Percentiles rank a stretch among this genome's conserved stretches.
Evolutionary conservation across 2,329 filamentous ascomycete species (phyloP).

Genomic region (Cladosporium sp.): DNA sequence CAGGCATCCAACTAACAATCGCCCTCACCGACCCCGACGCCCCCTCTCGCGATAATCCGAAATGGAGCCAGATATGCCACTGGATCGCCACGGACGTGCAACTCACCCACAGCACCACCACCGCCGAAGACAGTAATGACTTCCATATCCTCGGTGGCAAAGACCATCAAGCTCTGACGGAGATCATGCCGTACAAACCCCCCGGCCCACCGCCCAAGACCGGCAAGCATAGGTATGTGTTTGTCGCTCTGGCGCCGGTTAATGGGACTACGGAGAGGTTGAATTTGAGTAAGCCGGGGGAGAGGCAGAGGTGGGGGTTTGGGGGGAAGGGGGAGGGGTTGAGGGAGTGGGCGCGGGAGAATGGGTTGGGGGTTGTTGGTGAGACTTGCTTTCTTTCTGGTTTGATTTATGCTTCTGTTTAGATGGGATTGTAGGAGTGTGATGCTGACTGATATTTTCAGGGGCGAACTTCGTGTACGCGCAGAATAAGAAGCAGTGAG

Average conservation of each 20-base stretch:
- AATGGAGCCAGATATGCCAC: conserved; percentile 60
- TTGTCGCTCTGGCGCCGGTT: conserved; percentile 50
- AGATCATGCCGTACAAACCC: conserved; percentile 53
- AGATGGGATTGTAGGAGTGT: conserved; percentile 12
- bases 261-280: conserved; percentile 46
- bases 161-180: conserved; percentile 27
- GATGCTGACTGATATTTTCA: conserved; percentile 21
- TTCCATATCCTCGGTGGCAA: background rate
- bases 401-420: background rate
- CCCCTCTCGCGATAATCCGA: conserved; percentile 53
- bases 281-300: conserved; percentile 47
- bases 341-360: conserved; percentile 51
- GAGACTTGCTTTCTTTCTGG: conserved; percentile 21
- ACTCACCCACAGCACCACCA: conserved; percentile 19
- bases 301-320: conserved; percentile 58
- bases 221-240: conserved; percentile 59
- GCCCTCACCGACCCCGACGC: conserved; percentile 61
- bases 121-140: background rate
- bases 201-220: conserved; percentile 58
- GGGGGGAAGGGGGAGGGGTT: conserved; percentile 53
- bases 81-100: conserved; percentile 49
- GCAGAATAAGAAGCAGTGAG: conserved; percentile 51
- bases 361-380: conserved; percentile 51
- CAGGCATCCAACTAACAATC: conserved; percentile 45
- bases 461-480: conserved; percentile 50